Evolutionary conservation across 2,329 filamentous ascomycete genomes (phyloP).

Genomic region (Cytospora piceicola): DNA sequence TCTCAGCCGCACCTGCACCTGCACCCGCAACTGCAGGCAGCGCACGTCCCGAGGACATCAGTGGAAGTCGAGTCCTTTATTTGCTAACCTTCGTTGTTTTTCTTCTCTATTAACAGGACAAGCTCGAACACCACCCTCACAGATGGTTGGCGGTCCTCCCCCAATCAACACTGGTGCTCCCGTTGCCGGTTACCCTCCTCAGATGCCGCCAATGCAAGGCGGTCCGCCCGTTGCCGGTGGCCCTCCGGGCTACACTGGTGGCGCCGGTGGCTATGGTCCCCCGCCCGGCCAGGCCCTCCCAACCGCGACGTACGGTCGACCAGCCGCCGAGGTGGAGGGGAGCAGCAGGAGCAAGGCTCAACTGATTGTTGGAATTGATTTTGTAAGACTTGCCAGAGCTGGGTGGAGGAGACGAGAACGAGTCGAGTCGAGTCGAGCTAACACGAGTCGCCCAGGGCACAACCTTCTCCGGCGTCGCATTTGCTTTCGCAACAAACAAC

Average conservation of each 20-base stretch:
- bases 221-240: slow-evolving; percentile 47
- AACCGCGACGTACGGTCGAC: slow-evolving; percentile 48
- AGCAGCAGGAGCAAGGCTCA: slow-evolving; percentile 91
- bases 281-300: slow-evolving; percentile 39
- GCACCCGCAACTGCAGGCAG: not conserved
- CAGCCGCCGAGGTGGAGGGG: slow-evolving; percentile 78
- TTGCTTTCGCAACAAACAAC: slow-evolving; percentile 95
- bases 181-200: slow-evolving; percentile 62
- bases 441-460: slow-evolving; percentile 67
- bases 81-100: not conserved
- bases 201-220: slow-evolving; percentile 49
- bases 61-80: not conserved
- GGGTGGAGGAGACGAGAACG: too few species aligned
- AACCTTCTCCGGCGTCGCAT: slow-evolving; percentile 96
- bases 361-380: slow-evolving; percentile 98
- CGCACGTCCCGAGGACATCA: not conserved
- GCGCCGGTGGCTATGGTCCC: slow-evolving; percentile 49
- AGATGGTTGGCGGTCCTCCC: slow-evolving; percentile 67
- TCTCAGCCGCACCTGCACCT: not conserved
- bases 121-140: slow-evolving; percentile 59
- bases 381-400: slow-evolving; percentile 62
- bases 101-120: slow-evolving; percentile 40
- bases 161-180: slow-evolving; percentile 69
- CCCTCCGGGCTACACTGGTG: slow-evolving; percentile 52
- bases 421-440: slow-evolving; percentile 7